Evolutionary conservation across 2,329 filamentous ascomycete species (phyloP).

Genomic region (Teratosphaeria gauchensis): DNA sequence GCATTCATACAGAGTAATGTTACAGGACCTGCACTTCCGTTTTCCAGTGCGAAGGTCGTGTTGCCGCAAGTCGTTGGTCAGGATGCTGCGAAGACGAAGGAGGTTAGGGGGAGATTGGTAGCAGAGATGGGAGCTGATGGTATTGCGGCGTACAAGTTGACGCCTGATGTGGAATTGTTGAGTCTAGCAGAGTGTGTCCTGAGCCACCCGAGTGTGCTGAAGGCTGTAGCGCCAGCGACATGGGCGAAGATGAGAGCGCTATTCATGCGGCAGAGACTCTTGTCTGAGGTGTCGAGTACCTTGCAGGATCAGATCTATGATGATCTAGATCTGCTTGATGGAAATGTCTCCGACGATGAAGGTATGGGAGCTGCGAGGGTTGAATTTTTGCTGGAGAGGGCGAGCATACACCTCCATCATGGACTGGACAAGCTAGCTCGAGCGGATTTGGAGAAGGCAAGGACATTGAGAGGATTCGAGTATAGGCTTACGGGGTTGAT

Average conservation of each 20-base stretch:
- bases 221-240: constrained; percentile 36
- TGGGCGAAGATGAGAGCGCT: constrained; percentile 65
- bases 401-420: constrained; percentile 74
- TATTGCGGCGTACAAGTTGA: constrained; percentile 73
- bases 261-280: constrained; percentile 60
- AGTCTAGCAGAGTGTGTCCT: constrained; percentile 58
- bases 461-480: constrained; percentile 56
- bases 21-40: constrained; percentile 71
- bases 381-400: constrained; percentile 70
- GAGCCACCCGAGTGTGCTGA: constrained; percentile 38
- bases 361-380: constrained; percentile 36
- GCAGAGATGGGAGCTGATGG: constrained; percentile 68
- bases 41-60: constrained; percentile 41
- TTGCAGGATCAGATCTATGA: constrained; percentile 52
- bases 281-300: constrained; percentile 52
- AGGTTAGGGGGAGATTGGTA: constrained; percentile 53
- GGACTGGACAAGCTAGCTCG: constrained; percentile 69
- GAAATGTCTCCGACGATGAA: constrained; percentile 18
- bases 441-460: constrained; percentile 59
- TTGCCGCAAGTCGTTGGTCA: constrained; percentile 39
- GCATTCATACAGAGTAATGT: constrained; percentile 80
- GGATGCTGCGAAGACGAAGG: constrained; percentile 26
- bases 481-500: constrained; percentile 79
- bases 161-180: constrained; percentile 75
- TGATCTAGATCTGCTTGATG: constrained; percentile 33